phyloP scores from a whole-genome alignment of 352 stramenopile genomes.

The Pythium insidiosum region DNA sequence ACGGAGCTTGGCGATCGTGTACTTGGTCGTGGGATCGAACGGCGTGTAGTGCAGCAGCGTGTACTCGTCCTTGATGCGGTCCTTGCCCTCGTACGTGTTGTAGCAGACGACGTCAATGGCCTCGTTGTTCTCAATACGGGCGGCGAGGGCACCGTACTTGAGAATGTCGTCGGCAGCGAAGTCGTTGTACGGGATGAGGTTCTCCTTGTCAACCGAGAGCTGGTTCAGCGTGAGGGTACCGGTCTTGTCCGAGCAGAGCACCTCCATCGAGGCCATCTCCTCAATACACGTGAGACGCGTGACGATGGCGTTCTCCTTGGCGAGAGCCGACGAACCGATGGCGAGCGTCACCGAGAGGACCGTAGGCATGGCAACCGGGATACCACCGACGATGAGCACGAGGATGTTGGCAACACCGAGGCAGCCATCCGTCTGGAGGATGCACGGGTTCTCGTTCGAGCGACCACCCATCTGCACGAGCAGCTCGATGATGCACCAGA shows the following conservation, averaged over 20 bases:
- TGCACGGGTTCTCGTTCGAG: constrained; percentile 71
- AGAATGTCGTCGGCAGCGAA: constrained; percentile 51
- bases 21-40: constrained; percentile 85
- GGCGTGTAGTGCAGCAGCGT: constrained; percentile 74
- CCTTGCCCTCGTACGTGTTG: constrained; percentile 75
- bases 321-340: constrained; percentile 85
- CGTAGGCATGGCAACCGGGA: constrained; percentile 92
- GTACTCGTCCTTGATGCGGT: constrained; percentile 71
- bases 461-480: constrained; percentile 72
- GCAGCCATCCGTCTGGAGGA: constrained; percentile 69
- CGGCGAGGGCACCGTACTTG: constrained; percentile 47
- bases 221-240: constrained; percentile 93
- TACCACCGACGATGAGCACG: constrained; percentile 89
- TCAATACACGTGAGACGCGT: constrained; percentile 90
- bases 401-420: constrained; percentile 64
- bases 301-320: constrained; percentile 90
- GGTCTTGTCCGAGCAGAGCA: constrained; percentile 95
- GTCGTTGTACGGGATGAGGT: constrained; percentile 69
- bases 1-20: constrained; percentile 86
- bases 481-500: constrained; percentile 84
- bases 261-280: constrained; percentile 88
- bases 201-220: constrained; percentile 91
- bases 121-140: constrained; percentile 70
- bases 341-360: constrained; percentile 89
- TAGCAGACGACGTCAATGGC: constrained; percentile 65